Conservation (phyloP, 306 rosid species). For the Bauhinia variegata region DNA sequence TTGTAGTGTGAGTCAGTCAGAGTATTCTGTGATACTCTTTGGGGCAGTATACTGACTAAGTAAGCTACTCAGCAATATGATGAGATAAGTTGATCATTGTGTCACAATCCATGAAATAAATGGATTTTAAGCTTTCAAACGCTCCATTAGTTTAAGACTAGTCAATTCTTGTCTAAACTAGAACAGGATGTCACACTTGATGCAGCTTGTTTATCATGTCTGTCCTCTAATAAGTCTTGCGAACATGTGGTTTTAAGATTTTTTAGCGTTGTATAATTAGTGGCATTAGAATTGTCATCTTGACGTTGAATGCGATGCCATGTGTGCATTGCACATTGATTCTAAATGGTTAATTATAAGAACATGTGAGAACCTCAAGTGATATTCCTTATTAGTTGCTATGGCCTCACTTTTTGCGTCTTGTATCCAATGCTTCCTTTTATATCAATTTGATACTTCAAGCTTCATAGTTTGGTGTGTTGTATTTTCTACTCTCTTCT, state of each 20-base stretch:
- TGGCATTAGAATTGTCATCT: not conserved
- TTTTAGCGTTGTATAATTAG: not conserved
- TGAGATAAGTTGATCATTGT: not conserved
- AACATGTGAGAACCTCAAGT: slow-evolving; percentile 5
- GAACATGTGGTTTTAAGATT: not conserved
- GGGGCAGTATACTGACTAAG: not conserved
- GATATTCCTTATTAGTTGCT: too few species aligned
- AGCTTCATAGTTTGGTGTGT: too few species aligned
- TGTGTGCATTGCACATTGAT: too few species aligned
- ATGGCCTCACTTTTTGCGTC: too few species aligned
- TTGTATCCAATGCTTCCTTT: too few species aligned
- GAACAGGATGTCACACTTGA: too few species aligned
- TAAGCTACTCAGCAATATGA: not conserved
- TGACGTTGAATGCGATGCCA: too few species aligned
- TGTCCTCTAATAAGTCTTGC: not conserved
- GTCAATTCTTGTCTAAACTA: too few species aligned
- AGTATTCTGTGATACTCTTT: not conserved
- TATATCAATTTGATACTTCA: too few species aligned
- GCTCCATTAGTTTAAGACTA: too few species aligned
- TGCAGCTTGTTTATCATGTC: not conserved
- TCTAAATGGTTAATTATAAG: not conserved
- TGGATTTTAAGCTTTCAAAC: too few species aligned
- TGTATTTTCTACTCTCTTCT: too few species aligned
- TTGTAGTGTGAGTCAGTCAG: not conserved
- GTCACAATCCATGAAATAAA: not conserved